Percentiles rank a stretch among this genome's conserved stretches.
Conservation (phyloP, 108 stramenopile genomes). For the Mayamaea pseudoterrestris region DNA sequence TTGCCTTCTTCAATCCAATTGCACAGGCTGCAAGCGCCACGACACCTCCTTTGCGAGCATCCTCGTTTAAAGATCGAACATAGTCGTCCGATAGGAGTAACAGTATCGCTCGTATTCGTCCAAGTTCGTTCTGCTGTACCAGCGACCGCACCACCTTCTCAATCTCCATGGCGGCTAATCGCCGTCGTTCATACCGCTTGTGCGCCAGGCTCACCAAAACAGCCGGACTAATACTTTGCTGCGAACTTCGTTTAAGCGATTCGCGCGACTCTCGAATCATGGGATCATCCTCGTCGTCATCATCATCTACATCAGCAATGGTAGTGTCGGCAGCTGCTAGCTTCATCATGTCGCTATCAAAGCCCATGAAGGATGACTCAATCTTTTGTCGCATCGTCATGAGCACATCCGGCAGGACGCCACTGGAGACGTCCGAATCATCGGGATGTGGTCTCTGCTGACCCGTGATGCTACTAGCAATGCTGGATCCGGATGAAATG, state of each 20-base stretch:
- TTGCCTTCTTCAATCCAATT: slow-evolving; percentile 77
- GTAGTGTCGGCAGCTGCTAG: slow-evolving; percentile 13
- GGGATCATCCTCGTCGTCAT: slow-evolving; percentile 20
- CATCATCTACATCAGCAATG: too few species aligned
- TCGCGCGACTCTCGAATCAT: slow-evolving; percentile 46
- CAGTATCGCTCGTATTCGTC: slow-evolving; percentile 65
- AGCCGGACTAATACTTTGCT: slow-evolving; percentile 70
- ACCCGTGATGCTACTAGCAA: too few species aligned
- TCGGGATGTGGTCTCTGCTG: too few species aligned
- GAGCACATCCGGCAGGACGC: slow-evolving; percentile 59
- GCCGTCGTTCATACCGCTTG: slow-evolving; percentile 78
- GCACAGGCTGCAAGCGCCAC: slow-evolving; percentile 80
- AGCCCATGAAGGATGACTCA: slow-evolving; percentile 54
- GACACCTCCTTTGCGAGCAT: slow-evolving; percentile 81
- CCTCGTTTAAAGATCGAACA: slow-evolving; percentile 69
- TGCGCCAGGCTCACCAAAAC: slow-evolving; percentile 79
- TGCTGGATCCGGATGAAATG: too few species aligned
- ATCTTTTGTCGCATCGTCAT: slow-evolving; percentile 69
- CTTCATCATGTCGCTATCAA: slow-evolving; percentile 55
- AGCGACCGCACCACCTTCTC: slow-evolving; percentile 73
- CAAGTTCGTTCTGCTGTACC: slow-evolving; percentile 54
- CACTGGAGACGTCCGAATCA: slow-evolving; percentile 2
- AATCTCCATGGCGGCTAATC: slow-evolving; percentile 85
- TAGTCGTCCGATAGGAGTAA: slow-evolving; percentile 77
- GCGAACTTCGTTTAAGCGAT: slow-evolving; percentile 57